Conservation (phyloP, 2,329 filamentous ascomycete species). For the Thelonectria olida region DNA sequence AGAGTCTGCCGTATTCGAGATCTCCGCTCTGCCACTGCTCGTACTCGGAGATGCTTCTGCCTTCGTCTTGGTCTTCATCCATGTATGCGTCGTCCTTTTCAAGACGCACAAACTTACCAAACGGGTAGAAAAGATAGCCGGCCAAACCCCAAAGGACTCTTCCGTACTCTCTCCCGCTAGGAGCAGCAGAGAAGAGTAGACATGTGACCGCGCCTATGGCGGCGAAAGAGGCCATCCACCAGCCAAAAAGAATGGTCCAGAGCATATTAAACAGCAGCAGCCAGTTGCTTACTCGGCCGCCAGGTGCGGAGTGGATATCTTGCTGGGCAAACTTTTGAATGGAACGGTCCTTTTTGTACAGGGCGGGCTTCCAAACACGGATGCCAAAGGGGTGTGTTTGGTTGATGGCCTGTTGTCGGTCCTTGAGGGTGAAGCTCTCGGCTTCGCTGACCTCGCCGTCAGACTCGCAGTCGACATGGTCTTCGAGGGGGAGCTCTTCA, state of each 20-base stretch:
- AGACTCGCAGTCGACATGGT: conserved; percentile 68
- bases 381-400: conserved; percentile 99
- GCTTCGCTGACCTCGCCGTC: conserved; percentile 85
- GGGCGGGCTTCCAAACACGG: conserved; percentile 95
- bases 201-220: conserved; percentile 80
- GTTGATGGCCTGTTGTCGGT: conserved; percentile 97
- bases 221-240: conserved; percentile 89
- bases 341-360: conserved; percentile 97
- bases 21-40: conserved; percentile 99
- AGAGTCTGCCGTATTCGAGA: conserved; percentile 91
- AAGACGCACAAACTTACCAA: conserved; percentile 93
- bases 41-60: conserved; percentile 96
- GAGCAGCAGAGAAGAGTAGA: conserved; percentile 79
- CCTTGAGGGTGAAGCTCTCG: conserved; percentile 97
- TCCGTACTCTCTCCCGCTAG: conserved; percentile 87
- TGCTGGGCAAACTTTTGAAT: conserved; percentile 96
- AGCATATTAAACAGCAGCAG: conserved; percentile 87
- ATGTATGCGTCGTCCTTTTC: conserved; percentile 94
- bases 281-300: conserved; percentile 84
- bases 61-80: conserved; percentile 94
- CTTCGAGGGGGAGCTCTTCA: conserved; percentile 54
- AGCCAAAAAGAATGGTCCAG: conserved; percentile 93
- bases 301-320: conserved; percentile 95
- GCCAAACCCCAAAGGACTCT: conserved; percentile 84
- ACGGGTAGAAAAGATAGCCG: conserved; percentile 92